Evolutionary conservation across 2,329 filamentous ascomycete genomes (phyloP).

Genomic region (Verticillium albo-atrum): DNA sequence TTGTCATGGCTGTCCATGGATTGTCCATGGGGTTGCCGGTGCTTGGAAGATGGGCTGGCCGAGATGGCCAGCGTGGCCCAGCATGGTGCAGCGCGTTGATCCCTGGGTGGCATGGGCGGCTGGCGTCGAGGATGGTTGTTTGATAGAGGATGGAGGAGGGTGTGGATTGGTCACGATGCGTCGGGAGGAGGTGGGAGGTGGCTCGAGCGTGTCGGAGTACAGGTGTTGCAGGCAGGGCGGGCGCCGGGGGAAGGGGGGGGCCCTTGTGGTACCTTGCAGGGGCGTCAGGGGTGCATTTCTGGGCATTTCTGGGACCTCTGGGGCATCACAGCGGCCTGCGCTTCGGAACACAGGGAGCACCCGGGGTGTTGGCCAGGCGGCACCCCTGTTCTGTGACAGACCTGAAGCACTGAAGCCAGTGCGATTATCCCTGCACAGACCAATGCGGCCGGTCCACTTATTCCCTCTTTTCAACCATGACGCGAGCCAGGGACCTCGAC

Average conservation of each 20-base stretch:
- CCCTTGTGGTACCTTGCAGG: not conserved
- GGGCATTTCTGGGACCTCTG: not conserved
- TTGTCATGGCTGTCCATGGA: not conserved
- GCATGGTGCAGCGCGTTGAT: not conserved
- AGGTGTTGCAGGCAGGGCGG: not conserved
- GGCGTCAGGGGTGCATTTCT: not conserved
- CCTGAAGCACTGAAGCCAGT: conserved; percentile 35
- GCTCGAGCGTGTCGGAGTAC: not conserved
- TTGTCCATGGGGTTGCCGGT: not conserved
- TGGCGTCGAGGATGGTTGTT: not conserved
- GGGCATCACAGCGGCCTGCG: not conserved
- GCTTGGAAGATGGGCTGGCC: not conserved
- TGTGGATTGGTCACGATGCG: not conserved
- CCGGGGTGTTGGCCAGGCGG: not conserved
- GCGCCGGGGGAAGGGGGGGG: too few relatives aligned
- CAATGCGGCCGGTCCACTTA: not conserved
- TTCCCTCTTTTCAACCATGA: not conserved
- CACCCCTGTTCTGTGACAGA: conserved; percentile 41
- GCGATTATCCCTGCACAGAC: not conserved
- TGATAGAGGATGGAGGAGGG: not conserved
- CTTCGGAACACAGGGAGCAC: not conserved
- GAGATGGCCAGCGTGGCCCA: too few relatives aligned
- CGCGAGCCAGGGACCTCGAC: too few relatives aligned
- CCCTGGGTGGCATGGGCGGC: not conserved
- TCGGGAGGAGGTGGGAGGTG: not conserved